Evolutionary conservation across 179 eudicot genomes (phyloP).

Genomic region (Camellia oleifera): DNA sequence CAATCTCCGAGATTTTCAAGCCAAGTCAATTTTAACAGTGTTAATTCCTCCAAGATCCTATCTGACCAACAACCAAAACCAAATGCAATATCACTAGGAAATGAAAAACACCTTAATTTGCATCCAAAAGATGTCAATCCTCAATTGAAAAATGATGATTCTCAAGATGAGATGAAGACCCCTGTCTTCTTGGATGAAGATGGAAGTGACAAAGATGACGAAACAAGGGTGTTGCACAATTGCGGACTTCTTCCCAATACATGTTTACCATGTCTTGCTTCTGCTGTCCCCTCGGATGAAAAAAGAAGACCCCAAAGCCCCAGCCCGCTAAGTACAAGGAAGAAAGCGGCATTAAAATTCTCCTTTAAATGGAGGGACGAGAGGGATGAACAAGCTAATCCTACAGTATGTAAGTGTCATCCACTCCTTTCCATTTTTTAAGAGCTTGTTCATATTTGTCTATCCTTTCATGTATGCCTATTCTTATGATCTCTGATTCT

Average conservation of each 20-base stretch:
- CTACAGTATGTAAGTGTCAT: neutral
- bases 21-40: constrained; percentile 14
- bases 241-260: constrained; percentile 14
- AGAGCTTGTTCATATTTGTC: neutral
- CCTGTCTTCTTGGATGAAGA: constrained; percentile 34
- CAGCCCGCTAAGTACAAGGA: constrained; percentile 7
- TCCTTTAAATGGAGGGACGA: constrained; percentile 16
- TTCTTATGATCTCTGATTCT: constrained; percentile 10
- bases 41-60: constrained; percentile 2
- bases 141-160: constrained; percentile 18
- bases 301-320: constrained; percentile 7
- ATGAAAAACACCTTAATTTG: constrained; percentile 8
- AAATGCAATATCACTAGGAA: constrained; percentile 15
- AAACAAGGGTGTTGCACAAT: neutral
- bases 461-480: neutral
- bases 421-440: too few species aligned
- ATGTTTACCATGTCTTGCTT: constrained; percentile 16
- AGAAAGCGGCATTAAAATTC: constrained; percentile 2
- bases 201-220: constrained; percentile 3
- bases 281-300: constrained; percentile 10
- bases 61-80: constrained; percentile 18
- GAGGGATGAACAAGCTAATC: constrained; percentile 13
- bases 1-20: constrained; percentile 58
- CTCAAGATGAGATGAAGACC: constrained; percentile 33
- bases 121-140: neutral